Evolutionary conservation across 2,329 filamentous ascomycete species (phyloP).

Genomic region (Paecilomyces formosus): DNA sequence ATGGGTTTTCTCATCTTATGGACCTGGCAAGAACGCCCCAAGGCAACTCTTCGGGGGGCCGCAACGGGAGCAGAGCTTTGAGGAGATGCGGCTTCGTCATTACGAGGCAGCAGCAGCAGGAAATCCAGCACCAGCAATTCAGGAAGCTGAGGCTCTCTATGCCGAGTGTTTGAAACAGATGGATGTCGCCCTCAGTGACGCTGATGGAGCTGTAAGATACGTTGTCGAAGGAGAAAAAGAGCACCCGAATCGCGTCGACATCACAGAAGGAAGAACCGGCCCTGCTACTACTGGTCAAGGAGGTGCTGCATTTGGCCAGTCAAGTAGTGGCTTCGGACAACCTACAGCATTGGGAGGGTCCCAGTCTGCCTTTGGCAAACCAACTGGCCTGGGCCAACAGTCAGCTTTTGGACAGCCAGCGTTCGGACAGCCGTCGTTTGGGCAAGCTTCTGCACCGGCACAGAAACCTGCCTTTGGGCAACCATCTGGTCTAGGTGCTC

Average conservation of each 20-base stretch:
- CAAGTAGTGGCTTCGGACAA: constrained; percentile 27
- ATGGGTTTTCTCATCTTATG: constrained; percentile 86
- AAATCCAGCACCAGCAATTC: constrained; percentile 48
- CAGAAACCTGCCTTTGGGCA: constrained; percentile 30
- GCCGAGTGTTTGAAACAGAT: constrained; percentile 64
- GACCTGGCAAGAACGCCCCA: constrained; percentile 67
- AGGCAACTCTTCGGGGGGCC: constrained; percentile 76
- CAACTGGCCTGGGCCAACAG: constrained; percentile 14
- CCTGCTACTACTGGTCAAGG: constrained; percentile 20
- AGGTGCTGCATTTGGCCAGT: constrained; percentile 16
- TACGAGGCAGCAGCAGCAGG: constrained; percentile 59
- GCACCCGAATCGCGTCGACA: constrained; percentile 68
- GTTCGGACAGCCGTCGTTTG: constrained; percentile 17
- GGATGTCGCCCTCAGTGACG: constrained; percentile 59
- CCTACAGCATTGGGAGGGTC: constrained; percentile 13
- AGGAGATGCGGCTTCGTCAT: constrained; percentile 71
- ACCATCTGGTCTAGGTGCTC: constrained; percentile 4
- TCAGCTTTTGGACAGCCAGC: constrained; percentile 31
- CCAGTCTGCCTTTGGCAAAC: constrained; percentile 16
- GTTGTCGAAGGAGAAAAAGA: constrained; percentile 58
- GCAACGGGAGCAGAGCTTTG: constrained; percentile 74
- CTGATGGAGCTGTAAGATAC: constrained; percentile 65
- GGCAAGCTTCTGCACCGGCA: constrained; percentile 17
- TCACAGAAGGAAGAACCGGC: constrained; percentile 24
- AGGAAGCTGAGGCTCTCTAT: constrained; percentile 49